Conservation (phyloP, 176 grass and related monocot genomes). For the Luzula sylvatica region DNA sequence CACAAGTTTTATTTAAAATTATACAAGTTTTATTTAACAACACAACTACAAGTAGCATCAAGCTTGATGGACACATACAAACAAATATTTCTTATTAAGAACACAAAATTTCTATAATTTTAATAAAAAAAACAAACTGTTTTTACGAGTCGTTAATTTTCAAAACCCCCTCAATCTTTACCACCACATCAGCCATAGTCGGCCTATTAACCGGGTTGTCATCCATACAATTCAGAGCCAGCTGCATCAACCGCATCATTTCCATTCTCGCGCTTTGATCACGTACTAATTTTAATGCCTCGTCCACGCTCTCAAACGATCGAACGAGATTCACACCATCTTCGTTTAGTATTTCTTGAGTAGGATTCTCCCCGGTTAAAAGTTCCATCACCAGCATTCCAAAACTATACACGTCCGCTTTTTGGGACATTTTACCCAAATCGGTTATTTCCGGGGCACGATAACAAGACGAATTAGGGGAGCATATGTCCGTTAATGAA, state of each 20-base stretch:
- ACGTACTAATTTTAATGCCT: conserved; percentile 43
- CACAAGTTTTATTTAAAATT: no score
- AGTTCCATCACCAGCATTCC: conserved; percentile 74
- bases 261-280: conserved; percentile 35
- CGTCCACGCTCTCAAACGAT: conserved; percentile 39
- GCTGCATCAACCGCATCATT: conserved; percentile 56
- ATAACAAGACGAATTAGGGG: conserved; percentile 36
- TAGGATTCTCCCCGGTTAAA: conserved; percentile 65
- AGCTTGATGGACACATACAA: no score
- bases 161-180: no score
- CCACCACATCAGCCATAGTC: no score
- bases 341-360: conserved; percentile 37
- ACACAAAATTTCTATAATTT: no score
- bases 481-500: conserved; percentile 30
- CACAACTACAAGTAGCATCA: no score
- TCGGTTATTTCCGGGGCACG: conserved; percentile 65
- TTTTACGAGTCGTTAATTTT: no score
- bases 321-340: conserved; percentile 51
- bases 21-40: no score
- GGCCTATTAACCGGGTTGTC: no score
- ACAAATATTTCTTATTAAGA: no score
- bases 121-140: no score
- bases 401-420: conserved; percentile 79
- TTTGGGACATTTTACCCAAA: conserved; percentile 48
- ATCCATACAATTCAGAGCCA: conserved; percentile 12